Evolutionary conservation across 2,329 filamentous ascomycete genomes (phyloP), one percentile per base, ranked within the genome.

Genomic region (Sporothrix variecibatus): DNA sequence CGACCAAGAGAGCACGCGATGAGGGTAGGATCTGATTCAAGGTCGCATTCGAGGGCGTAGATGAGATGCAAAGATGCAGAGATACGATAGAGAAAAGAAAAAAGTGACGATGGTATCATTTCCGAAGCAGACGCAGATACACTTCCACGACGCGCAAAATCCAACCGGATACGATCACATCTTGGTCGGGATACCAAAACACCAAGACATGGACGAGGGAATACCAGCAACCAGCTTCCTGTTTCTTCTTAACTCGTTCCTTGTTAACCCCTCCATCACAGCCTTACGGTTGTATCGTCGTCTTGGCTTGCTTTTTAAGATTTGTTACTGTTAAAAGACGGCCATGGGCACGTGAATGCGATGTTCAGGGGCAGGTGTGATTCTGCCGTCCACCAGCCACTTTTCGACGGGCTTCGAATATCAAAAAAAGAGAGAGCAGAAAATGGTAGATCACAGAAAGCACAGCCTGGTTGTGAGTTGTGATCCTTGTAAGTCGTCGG

Each of bases 271-370:
- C 23, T 67, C 38, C n/a, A 17, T 6, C 38, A 46, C 62, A 67
- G 62, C 38, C 62, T 17, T 46, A 46, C 38, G 2, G 34, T 43
- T 65, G 34, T 11, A 43, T 15, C 34, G 38, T n/a, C 34, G 17
- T 11, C n/a, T 40, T 23, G n/a, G 11, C n/a, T 43, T 1, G 12
- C 11, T 51, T 31, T 34, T 60, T 12, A 7, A 43, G 34, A 15
- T 65, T 34, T 43, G 34, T 43, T n/a, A n/a, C n/a, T n/a, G n/a
- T n/a, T n/a, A n/a, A n/a, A n/a, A n/a, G n/a, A n/a, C n/a, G n/a
- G n/a, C n/a, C n/a, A n/a, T n/a, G 12, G 60, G 60, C 60, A 65
- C 60, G n/a, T 65, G 62, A 38, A 65, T 15, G 62, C 23, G 34
- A 2, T 65, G 38, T 46, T 46, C 38, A 65, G 62, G 38, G 38